Conservation (phyloP, 1,139 yeast species). For the Zygoascus hellenicus region DNA sequence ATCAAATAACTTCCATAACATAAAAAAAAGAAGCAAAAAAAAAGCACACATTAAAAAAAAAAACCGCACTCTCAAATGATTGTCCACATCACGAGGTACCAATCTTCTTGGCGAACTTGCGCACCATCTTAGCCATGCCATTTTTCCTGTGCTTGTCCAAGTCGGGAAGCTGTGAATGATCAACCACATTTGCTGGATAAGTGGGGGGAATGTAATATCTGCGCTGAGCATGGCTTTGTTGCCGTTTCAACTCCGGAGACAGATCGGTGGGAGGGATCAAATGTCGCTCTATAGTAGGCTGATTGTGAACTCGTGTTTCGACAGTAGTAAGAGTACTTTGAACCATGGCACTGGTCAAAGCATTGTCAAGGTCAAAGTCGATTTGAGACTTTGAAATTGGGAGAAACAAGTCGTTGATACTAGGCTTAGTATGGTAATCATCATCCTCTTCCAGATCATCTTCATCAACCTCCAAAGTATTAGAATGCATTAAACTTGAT, state of each 20-base stretch:
- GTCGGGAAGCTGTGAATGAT: too few relatives aligned
- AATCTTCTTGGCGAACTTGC: conserved; percentile 2
- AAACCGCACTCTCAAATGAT: too few relatives aligned
- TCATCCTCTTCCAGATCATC: not conserved
- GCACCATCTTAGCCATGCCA: conserved; percentile 1
- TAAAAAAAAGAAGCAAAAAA: too few relatives aligned
- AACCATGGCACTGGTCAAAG: conserved; percentile 7
- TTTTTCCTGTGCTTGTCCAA: not conserved
- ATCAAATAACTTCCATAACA: too few relatives aligned
- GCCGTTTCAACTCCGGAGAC: not conserved
- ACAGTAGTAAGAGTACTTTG: conserved; percentile 4
- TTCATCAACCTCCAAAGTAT: conserved; percentile 5
- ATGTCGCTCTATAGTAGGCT: not conserved
- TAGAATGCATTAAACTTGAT: conserved; percentile 1
- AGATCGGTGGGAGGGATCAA: not conserved
- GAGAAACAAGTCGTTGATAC: not conserved
- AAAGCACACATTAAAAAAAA: too few relatives aligned
- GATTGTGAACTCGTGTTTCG: not conserved
- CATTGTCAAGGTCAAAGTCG: conserved; percentile 5
- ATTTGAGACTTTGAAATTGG: conserved; percentile 1
- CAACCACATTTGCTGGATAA: not conserved
- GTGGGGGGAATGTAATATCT: not conserved
- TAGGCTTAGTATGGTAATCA: not conserved
- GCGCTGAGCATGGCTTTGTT: not conserved
- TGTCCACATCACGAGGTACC: not conserved